Conservation (phyloP, 345 rosid genomes). For the Populus tremula region DNA sequence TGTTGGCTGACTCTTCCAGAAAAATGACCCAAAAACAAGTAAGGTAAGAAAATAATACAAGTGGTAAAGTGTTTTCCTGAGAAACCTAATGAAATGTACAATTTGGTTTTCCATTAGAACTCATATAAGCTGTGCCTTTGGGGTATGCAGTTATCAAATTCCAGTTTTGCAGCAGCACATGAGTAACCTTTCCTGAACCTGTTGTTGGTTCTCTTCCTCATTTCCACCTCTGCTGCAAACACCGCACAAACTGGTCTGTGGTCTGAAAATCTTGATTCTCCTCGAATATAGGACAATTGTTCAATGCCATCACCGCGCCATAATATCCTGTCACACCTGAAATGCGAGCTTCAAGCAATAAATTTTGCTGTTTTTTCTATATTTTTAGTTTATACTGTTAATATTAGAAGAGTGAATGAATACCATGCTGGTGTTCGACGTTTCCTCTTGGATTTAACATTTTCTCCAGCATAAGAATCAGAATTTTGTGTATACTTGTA, state of each 20-base stretch:
- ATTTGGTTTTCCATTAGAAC: slow-evolving; percentile 8
- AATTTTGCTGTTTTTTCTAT: background rate
- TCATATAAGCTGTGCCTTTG: slow-evolving; percentile 68
- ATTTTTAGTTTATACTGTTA: background rate
- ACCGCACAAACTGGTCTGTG: slow-evolving; percentile 90
- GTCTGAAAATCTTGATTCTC: slow-evolving; percentile 87
- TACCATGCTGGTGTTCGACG: slow-evolving; percentile 99
- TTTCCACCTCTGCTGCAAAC: slow-evolving; percentile 63
- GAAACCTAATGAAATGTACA: slow-evolving; percentile 17
- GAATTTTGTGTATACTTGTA: slow-evolving; percentile 85
- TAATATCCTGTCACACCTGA: slow-evolving; percentile 91
- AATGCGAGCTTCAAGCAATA: slow-evolving; percentile 1
- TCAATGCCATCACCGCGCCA: slow-evolving; percentile 84
- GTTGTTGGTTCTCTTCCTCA: slow-evolving; percentile 36
- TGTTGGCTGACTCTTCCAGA: background rate
- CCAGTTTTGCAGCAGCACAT: slow-evolving; percentile 41
- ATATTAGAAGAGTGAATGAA: background rate
- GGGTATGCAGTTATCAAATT: slow-evolving; percentile 54
- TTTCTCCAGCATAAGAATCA: slow-evolving; percentile 87
- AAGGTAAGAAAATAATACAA: background rate
- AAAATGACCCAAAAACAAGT: background rate
- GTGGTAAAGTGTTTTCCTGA: background rate
- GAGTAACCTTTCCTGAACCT: slow-evolving; percentile 75
- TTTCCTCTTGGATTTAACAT: slow-evolving; percentile 79
- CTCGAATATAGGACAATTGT: slow-evolving; percentile 68